Conservation (phyloP, 257 asterid species). For the Lavandula angustifolia region DNA sequence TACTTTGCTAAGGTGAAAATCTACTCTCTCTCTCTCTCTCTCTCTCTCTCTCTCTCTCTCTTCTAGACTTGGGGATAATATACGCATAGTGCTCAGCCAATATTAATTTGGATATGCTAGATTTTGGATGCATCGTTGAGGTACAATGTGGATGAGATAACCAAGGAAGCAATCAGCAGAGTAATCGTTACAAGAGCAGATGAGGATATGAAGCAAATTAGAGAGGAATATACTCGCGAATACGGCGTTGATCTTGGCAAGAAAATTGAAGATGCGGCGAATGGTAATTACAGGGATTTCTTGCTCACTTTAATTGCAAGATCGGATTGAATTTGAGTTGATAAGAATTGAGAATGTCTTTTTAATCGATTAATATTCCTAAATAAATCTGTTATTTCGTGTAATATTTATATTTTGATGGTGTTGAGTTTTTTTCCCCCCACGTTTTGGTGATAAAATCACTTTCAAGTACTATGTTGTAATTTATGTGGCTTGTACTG, state of each 20-base stretch:
- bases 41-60: no score
- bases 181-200: conserved; percentile 74
- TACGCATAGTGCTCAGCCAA: neutral
- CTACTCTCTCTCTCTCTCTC: no score
- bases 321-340: conserved; percentile 37
- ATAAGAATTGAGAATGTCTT: neutral
- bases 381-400: conserved; percentile 8
- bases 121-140: conserved; percentile 52
- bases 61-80: no score
- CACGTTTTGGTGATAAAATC: conserved; percentile 5
- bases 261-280: conserved; percentile 66
- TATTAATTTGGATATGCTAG: conserved; percentile 33
- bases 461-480: neutral
- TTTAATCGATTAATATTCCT: neutral
- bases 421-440: conserved; percentile 4
- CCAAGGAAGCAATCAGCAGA: conserved; percentile 63
- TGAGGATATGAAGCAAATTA: conserved; percentile 66
- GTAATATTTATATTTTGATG: neutral
- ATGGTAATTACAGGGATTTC: conserved; percentile 78
- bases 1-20: conserved; percentile 62
- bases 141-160: conserved; percentile 50
- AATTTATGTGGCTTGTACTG: neutral
- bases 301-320: conserved; percentile 67
- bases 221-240: conserved; percentile 47
- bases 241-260: conserved; percentile 46